A percentile compares a stretch with the other conserved stretches of the same genome.
Evolutionary conservation across 1,284 basidiomycete species (phyloP).

Genomic region (Termitomyces sp.): DNA sequence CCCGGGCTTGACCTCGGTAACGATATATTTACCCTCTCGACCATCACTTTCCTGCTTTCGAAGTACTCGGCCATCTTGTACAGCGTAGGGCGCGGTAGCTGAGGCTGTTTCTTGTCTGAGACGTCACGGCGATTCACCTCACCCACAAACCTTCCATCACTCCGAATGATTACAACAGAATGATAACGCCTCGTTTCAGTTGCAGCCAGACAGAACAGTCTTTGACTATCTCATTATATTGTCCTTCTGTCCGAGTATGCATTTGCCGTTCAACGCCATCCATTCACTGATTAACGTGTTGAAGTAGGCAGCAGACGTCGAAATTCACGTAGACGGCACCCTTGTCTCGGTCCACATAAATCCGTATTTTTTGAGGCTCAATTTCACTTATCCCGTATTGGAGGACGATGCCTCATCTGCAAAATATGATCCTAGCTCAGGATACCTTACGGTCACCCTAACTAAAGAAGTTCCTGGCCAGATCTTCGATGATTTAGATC

Average conservation of each 20-base stretch:
- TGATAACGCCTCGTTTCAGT: conserved; percentile 79
- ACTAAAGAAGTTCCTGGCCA: conserved; percentile 63
- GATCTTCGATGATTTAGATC: conserved; percentile 68
- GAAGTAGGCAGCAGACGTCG: conserved; percentile 70
- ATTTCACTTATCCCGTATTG: conserved; percentile 55
- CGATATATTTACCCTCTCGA: background rate
- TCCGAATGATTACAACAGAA: conserved; percentile 22
- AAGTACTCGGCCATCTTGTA: background rate
- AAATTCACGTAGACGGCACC: conserved; percentile 68
- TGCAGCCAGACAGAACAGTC: conserved; percentile 63
- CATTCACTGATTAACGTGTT: conserved; percentile 12
- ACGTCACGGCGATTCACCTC: background rate
- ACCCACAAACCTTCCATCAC: background rate
- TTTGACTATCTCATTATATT: conserved; percentile 62
- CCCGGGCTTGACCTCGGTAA: background rate
- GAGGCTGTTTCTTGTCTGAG: background rate
- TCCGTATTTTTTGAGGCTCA: conserved; percentile 76
- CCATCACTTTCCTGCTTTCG: background rate
- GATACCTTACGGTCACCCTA: conserved; percentile 64
- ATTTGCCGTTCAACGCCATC: conserved; percentile 1
- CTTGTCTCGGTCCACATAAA: conserved; percentile 72
- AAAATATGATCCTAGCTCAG: conserved; percentile 65
- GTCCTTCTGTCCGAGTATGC: conserved; percentile 73
- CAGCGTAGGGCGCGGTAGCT: background rate
- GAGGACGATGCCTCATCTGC: conserved; percentile 73